Percentiles rank a stretch among this genome's conserved stretches.
Conservation (phyloP, 2,329 filamentous ascomycete species). For the Phoma herbarum region DNA sequence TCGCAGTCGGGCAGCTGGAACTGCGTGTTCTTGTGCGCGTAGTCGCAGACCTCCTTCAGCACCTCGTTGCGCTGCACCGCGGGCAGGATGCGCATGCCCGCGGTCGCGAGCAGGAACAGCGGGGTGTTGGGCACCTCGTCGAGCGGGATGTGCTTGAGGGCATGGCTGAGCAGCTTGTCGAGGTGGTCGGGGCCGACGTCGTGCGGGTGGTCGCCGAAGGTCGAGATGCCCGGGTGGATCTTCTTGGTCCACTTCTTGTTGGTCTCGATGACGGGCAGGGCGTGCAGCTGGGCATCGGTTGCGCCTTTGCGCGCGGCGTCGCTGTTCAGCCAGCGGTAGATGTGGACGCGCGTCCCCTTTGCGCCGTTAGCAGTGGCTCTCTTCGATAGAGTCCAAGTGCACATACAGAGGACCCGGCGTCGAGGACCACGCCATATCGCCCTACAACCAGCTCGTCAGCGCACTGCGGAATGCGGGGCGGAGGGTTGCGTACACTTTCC, state of each 20-base stretch:
- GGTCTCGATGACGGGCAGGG: slow-evolving; percentile 81
- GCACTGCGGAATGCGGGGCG: slow-evolving; percentile 15
- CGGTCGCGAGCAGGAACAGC: slow-evolving; percentile 93
- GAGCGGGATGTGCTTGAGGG: slow-evolving; percentile 77
- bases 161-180: slow-evolving; percentile 80
- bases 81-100: slow-evolving; percentile 88
- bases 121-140: slow-evolving; percentile 84
- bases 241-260: slow-evolving; percentile 92
- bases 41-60: slow-evolving; percentile 81
- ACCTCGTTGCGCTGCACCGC: slow-evolving; percentile 75
- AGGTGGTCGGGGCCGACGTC: slow-evolving; percentile 85
- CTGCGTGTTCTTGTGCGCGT: slow-evolving; percentile 76
- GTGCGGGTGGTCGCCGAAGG: slow-evolving; percentile 80
- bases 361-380: slow-evolving; percentile 27
- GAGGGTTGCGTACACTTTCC: slow-evolving; percentile 52
- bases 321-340: slow-evolving; percentile 92
- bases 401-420: slow-evolving; percentile 88
- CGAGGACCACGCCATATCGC: slow-evolving; percentile 91
- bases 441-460: slow-evolving; percentile 52
- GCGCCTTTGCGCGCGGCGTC: slow-evolving; percentile 70
- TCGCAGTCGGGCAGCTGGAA: slow-evolving; percentile 92
- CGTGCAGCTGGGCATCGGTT: slow-evolving; percentile 67
- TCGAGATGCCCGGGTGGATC: slow-evolving; percentile 87
- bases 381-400: no score
- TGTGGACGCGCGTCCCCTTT: slow-evolving; percentile 85